Evolutionary conservation across 116 monocot species (phyloP), one percentile per base, ranked within the genome.

Genomic region (Cymodocea nodosa): DNA sequence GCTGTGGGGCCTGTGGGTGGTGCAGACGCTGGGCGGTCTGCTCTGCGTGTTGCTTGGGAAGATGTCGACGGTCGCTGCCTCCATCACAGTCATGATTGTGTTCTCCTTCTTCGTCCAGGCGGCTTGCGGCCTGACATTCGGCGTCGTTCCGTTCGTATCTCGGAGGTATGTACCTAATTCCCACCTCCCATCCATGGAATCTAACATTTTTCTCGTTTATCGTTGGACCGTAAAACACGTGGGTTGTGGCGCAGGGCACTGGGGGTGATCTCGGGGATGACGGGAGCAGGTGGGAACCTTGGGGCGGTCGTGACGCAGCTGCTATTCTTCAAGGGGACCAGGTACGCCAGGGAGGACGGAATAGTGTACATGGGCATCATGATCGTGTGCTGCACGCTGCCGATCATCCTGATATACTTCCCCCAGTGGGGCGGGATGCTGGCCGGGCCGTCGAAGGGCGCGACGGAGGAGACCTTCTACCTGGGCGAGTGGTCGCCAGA

Each of bases 61-160:
- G 60, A 70, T 75, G 56, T 53, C 64, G 8, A 65, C 74, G 0
- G 78, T 89, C 18, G 60, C 22, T 30, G 40, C 55, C 0, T 76
- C 89, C 18, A 63, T 94, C 19, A 53, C 67, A 5, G 76, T 94
- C 11, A 84, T 94, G 87, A 6, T 89, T 4, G 5, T 87, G 52
- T 94, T 94, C 79, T 94, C 94, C 3, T 30, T 89, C 69, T 94
- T 87, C 68, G 81, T 82, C 15, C 94, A 94, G 66, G 89, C 87
- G 6, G 89, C 94, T 0, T 82, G 82, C 22, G 94, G 94, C 3
- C 59, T 94, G 20, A 82, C 82, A 40, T 94, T 84, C 52, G 94
- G 94, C 0, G 66, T 89, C 7, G 94, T 94, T 20, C 94, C 94
- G 2, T 94, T 94, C 66, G 63, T 89, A 15, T 87, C 94, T 1